Conservation (phyloP, 805 yeast genomes). For the Debaryomyces castellii region DNA sequence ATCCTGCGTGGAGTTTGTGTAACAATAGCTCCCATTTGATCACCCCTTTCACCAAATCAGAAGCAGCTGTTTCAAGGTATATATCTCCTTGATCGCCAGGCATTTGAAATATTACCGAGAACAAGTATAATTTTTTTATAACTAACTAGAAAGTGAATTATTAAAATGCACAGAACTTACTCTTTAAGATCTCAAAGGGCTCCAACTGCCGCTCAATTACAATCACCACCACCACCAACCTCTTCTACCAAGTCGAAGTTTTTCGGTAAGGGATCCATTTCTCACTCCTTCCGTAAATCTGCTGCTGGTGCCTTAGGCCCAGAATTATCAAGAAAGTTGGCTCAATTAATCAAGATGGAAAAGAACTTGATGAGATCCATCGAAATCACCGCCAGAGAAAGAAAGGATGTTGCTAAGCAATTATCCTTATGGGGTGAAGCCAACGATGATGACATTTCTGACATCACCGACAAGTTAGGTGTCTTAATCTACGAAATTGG, state of each 20-base stretch:
- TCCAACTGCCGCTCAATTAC: slow-evolving; percentile 79
- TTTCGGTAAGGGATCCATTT: slow-evolving; percentile 72
- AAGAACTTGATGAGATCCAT: slow-evolving; percentile 92
- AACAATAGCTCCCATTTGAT: slow-evolving; percentile 5
- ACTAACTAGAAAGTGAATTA: not conserved
- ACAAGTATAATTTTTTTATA: not conserved
- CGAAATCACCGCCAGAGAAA: slow-evolving; percentile 89
- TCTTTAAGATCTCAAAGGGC: slow-evolving; percentile 77
- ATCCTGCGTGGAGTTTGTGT: slow-evolving; percentile 2
- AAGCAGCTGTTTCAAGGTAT: not conserved
- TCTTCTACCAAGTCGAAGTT: slow-evolving; percentile 70
- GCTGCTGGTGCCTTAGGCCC: slow-evolving; percentile 95
- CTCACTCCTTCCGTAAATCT: slow-evolving; percentile 70
- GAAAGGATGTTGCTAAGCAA: slow-evolving; percentile 96
- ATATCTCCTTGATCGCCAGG: slow-evolving; percentile 7
- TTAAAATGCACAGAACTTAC: slow-evolving; percentile 77
- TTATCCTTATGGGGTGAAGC: slow-evolving; percentile 97
- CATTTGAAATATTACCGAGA: slow-evolving; percentile 1
- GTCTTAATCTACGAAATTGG: slow-evolving; percentile 94
- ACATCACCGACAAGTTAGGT: slow-evolving; percentile 96
- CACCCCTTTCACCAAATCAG: slow-evolving; percentile 6
- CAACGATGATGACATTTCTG: slow-evolving; percentile 95
- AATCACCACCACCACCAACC: slow-evolving; percentile 79
- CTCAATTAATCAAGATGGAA: slow-evolving; percentile 92
- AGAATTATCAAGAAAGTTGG: slow-evolving; percentile 87